Evolutionary conservation across 805 yeast genomes (phyloP).

Genomic region (Wickerhamiella galacta): DNA sequence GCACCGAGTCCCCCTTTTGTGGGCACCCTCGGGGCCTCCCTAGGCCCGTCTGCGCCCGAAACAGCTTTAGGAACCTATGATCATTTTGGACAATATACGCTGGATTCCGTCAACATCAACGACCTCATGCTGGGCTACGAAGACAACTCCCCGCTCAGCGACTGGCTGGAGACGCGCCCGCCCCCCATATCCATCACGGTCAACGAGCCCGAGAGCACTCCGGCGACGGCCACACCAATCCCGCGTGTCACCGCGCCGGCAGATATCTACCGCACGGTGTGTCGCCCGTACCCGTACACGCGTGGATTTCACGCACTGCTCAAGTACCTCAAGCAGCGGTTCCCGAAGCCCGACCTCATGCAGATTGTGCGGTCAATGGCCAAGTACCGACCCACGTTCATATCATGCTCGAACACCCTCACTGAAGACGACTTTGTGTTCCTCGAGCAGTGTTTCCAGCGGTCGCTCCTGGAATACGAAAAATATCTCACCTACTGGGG

Average conservation of each 20-base stretch:
- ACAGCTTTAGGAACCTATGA: no score
- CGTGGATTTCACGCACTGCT: constrained; percentile 77
- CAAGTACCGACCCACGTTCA: constrained; percentile 77
- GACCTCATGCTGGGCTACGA: constrained; percentile 1
- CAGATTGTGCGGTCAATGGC: constrained; percentile 81
- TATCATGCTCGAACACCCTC: constrained; percentile 76
- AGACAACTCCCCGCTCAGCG: constrained; percentile 5
- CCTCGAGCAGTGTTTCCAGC: constrained; percentile 91
- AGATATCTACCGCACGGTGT: constrained; percentile 49
- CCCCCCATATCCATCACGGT: constrained; percentile 17
- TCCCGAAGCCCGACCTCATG: constrained; percentile 51
- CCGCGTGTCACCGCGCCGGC: constrained; percentile 9
- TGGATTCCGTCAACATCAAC: constrained; percentile 6
- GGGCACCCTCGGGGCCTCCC: no score
- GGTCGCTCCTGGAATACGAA: constrained; percentile 79
- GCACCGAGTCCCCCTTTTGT: no score
- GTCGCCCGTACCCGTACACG: constrained; percentile 70
- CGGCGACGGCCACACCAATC: constrained; percentile 2
- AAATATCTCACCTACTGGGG: constrained; percentile 72
- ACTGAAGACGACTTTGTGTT: constrained; percentile 85
- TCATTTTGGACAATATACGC: constrained; percentile 11
- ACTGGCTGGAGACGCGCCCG: constrained; percentile 13
- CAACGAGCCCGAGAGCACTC: constrained; percentile 7
- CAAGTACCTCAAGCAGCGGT: constrained; percentile 53
- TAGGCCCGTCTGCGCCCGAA: no score